A percentile compares a stretch with the other conserved stretches of the same genome.
Evolutionary conservation across 208 protist species (phyloP).

Genomic region (Leishmania tarentolae): DNA sequence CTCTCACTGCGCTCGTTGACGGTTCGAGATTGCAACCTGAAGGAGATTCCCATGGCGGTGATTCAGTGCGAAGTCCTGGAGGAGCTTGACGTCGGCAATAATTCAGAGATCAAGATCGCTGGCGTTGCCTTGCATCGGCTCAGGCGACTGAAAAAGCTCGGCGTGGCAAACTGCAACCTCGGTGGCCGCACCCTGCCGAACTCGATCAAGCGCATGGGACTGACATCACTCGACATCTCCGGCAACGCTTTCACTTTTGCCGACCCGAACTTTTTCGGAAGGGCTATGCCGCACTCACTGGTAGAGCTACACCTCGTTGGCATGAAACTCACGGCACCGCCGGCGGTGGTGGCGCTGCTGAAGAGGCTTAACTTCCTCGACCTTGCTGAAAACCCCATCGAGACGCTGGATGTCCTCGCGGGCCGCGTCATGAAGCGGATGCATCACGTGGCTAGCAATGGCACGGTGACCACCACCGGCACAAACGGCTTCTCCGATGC

Average conservation of each 20-base stretch:
- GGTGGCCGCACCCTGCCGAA: constrained; percentile 54
- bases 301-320: constrained; percentile 66
- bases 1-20: constrained; percentile 46
- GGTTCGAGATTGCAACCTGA: constrained; percentile 62
- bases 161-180: constrained; percentile 71
- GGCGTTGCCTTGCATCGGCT: constrained; percentile 51
- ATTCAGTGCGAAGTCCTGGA: constrained; percentile 51
- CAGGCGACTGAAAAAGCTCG: constrained; percentile 45
- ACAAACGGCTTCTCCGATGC: constrained; percentile 20
- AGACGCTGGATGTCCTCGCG: constrained; percentile 85
- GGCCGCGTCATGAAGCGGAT: constrained; percentile 69
- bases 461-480: constrained; percentile 15
- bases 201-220: constrained; percentile 51
- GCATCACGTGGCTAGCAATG: constrained; percentile 33
- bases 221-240: constrained; percentile 80
- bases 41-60: constrained; percentile 46
- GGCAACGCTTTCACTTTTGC: constrained; percentile 74
- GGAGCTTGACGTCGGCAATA: constrained; percentile 82
- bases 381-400: constrained; percentile 77
- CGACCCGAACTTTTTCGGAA: constrained; percentile 73
- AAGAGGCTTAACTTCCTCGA: constrained; percentile 64
- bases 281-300: constrained; percentile 54
- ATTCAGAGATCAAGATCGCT: constrained; percentile 52
- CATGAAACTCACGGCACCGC: constrained; percentile 69
- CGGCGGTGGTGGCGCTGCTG: constrained; percentile 66